Evolutionary conservation across 83 land plant genomes (phyloP).

Genomic region (Picea mariana): DNA sequence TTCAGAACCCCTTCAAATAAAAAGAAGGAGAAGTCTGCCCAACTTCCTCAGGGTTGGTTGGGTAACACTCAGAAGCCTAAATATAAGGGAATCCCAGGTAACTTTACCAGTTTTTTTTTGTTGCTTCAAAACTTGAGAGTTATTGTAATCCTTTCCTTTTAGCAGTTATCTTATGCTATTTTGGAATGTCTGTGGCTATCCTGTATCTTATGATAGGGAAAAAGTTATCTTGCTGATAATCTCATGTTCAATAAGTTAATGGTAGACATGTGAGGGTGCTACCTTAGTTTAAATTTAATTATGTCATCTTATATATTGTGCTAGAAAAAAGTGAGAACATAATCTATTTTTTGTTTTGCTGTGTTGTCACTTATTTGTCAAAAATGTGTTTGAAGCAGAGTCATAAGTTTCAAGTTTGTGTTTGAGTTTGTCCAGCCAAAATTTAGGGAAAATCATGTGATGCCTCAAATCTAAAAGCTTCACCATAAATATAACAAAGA

Average conservation of each 20-base stretch:
- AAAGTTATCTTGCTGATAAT: too few species aligned
- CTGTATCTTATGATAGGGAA: background rate
- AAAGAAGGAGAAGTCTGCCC: slow-evolving; percentile 1
- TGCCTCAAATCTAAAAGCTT: too few species aligned
- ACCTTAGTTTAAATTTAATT: background rate
- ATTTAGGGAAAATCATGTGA: background rate
- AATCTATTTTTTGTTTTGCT: background rate
- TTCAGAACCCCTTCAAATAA: slow-evolving; percentile 12
- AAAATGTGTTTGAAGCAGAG: background rate
- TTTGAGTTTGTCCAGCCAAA: background rate
- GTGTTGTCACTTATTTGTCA: background rate
- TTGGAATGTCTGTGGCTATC: background rate
- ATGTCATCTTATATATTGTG: background rate
- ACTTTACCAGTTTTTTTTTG: background rate
- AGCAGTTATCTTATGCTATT: background rate
- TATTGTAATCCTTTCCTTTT: background rate
- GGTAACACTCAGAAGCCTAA: background rate
- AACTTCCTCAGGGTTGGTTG: background rate
- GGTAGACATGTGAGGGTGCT: background rate
- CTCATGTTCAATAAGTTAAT: background rate
- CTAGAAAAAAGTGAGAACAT: background rate
- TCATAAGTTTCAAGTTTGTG: background rate
- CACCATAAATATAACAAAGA: too few species aligned
- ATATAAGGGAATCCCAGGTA: slow-evolving; percentile 16
- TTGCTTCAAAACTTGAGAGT: background rate